phyloP scores from a whole-genome alignment of 1,284 basidiomycete species.

The Golubevia sp. region DNA sequence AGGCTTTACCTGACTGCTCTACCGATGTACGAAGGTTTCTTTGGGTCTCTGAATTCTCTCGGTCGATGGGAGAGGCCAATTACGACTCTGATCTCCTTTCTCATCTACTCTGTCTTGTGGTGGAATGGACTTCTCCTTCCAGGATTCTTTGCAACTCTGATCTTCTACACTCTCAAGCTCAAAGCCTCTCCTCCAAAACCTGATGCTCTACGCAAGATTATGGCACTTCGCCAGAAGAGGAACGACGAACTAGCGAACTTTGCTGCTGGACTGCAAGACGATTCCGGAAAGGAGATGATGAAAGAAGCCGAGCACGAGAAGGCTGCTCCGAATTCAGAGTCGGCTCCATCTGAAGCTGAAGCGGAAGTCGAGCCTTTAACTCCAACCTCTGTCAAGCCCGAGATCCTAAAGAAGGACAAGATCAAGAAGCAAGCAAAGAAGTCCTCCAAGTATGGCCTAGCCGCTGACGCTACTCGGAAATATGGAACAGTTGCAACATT shows the following conservation, averaged over 20 bases:
- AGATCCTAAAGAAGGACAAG: no score
- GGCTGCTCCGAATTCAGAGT: conserved; percentile 3
- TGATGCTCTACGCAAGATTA: conserved; percentile 5
- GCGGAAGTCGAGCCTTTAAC: background rate
- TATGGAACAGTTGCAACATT: conserved; percentile 13
- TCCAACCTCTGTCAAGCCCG: no score
- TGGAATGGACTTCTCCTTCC: conserved; percentile 17
- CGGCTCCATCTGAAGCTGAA: conserved; percentile 1
- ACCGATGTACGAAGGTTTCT: conserved; percentile 19
- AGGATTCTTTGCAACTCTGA: conserved; percentile 7
- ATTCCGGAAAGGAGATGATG: conserved; percentile 3
- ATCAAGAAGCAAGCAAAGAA: background rate
- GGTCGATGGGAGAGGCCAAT: conserved; percentile 23
- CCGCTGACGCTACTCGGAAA: conserved; percentile 9
- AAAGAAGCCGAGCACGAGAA: conserved; percentile 6
- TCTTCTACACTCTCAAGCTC: conserved; percentile 18
- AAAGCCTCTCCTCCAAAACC: conserved; percentile 9
- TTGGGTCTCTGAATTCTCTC: conserved; percentile 11
- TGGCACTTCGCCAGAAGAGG: conserved; percentile 7
- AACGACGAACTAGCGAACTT: conserved; percentile 1
- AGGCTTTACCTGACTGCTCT: conserved; percentile 12
- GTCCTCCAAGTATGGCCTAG: conserved; percentile 10
- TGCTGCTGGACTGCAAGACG: background rate
- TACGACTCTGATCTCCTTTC: conserved; percentile 11
- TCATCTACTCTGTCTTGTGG: conserved; percentile 22